phyloP scores from a whole-genome alignment of 2,329 filamentous ascomycete species.

The Mollisia scopiformis region DNA sequence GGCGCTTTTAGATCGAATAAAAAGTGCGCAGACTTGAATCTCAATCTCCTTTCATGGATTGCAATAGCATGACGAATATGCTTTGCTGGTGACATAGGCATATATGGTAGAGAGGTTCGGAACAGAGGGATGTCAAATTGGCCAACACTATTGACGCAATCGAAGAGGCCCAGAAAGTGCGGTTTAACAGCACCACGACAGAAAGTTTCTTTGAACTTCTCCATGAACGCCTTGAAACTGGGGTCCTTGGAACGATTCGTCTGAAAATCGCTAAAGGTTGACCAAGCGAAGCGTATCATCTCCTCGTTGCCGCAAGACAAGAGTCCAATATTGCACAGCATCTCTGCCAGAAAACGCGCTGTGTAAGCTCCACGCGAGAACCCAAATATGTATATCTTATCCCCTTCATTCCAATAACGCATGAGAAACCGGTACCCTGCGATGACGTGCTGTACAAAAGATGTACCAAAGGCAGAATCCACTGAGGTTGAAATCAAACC shows the following conservation, averaged over 20 bases:
- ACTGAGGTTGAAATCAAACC: neutral
- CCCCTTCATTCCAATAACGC: slow-evolving; percentile 5
- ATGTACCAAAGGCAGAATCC: neutral
- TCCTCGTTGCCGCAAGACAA: slow-evolving; percentile 10
- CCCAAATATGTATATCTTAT: slow-evolving; percentile 12
- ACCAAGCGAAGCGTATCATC: slow-evolving; percentile 12
- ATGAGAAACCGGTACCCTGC: slow-evolving; percentile 10
- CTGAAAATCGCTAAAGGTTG: slow-evolving; percentile 12
- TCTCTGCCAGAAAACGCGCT: slow-evolving; percentile 8
- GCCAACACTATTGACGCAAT: slow-evolving; percentile 11
- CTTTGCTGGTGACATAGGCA: neutral
- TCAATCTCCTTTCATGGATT: slow-evolving; percentile 9
- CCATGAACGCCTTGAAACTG: slow-evolving; percentile 3
- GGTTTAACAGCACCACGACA: slow-evolving; percentile 1
- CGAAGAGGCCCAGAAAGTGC: slow-evolving; percentile 12
- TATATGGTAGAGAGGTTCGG: neutral
- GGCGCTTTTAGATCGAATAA: neutral
- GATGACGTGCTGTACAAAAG: slow-evolving; percentile 10
- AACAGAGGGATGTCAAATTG: slow-evolving; percentile 6
- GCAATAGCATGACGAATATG: slow-evolving; percentile 12
- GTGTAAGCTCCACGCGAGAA: slow-evolving; percentile 15
- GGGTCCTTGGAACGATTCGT: neutral
- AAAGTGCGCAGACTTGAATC: slow-evolving; percentile 8
- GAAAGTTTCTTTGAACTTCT: slow-evolving; percentile 10
- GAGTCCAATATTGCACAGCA: slow-evolving; percentile 9